phyloP scores from a whole-genome alignment of 352 stramenopile species.

The Globisporangium middletonii region DNA sequence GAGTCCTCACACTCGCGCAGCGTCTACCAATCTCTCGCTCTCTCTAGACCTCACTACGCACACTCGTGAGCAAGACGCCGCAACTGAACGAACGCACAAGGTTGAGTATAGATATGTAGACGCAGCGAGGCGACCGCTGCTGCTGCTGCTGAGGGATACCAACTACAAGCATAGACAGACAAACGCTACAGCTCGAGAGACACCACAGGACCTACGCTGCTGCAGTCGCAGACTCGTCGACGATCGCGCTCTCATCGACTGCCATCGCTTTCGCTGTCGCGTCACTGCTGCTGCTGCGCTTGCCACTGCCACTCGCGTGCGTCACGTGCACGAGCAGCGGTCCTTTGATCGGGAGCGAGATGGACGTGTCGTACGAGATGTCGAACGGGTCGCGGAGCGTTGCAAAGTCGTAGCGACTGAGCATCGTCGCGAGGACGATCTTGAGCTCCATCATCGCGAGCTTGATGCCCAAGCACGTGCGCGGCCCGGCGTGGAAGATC shows the following conservation, averaged over 20 bases:
- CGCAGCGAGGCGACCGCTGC: too few relatives aligned
- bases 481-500: slow-evolving; percentile 56
- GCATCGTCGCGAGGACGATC: slow-evolving; percentile 32
- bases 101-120: too few relatives aligned
- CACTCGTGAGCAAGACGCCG: background rate
- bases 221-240: too few relatives aligned
- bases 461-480: slow-evolving; percentile 53
- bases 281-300: background rate
- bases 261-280: background rate
- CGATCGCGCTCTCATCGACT: too few relatives aligned
- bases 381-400: slow-evolving; percentile 21
- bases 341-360: slow-evolving; percentile 37
- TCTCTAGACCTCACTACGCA: background rate
- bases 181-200: too few relatives aligned
- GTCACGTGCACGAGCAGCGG: slow-evolving; percentile 22
- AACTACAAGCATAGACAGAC: too few relatives aligned
- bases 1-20: slow-evolving; percentile 5
- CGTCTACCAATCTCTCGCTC: too few relatives aligned
- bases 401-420: slow-evolving; percentile 31
- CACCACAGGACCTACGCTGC: too few relatives aligned
- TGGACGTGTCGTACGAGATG: slow-evolving; percentile 31
- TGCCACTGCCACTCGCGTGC: slow-evolving; percentile 2
- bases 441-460: slow-evolving; percentile 62
- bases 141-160: too few relatives aligned
- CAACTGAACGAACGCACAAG: background rate